A percentile compares a stretch with the other conserved stretches of the same genome.
phyloP scores from a whole-genome alignment of 75 land plant genomes.

The Cunninghamia lanceolata region DNA sequence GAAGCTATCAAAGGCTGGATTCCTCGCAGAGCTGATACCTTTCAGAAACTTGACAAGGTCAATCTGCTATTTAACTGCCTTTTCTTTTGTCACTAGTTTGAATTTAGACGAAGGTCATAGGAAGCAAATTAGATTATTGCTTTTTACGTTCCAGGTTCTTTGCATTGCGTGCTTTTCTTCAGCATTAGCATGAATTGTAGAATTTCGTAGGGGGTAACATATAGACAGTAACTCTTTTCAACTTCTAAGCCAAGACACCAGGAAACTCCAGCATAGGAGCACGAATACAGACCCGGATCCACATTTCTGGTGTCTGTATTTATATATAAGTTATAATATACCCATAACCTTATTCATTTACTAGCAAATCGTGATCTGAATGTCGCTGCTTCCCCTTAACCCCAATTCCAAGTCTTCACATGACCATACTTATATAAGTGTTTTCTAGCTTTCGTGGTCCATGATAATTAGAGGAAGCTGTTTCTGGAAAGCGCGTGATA shows the following conservation, averaged over 20 bases:
- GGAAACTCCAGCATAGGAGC: too few species aligned
- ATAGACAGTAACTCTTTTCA: not conserved
- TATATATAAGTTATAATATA: too few species aligned
- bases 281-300: too few species aligned
- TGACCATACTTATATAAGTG: not conserved
- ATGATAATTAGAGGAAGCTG: not conserved
- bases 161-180: not conserved
- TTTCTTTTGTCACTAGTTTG: not conserved
- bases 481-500: not conserved
- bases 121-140: not conserved
- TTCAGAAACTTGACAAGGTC: slow-evolving; percentile 84
- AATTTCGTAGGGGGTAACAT: not conserved
- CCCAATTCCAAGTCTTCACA: too few species aligned
- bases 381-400: too few species aligned
- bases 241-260: not conserved
- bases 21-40: slow-evolving; percentile 80
- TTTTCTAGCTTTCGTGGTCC: not conserved
- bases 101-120: not conserved
- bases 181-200: not conserved
- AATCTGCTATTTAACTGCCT: slow-evolving; percentile 5
- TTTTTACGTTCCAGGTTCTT: not conserved
- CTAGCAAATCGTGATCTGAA: too few species aligned
- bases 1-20: slow-evolving; percentile 79
- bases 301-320: too few species aligned
- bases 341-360: too few species aligned